Evolutionary conservation across 164 flowering plant genomes (phyloP).

Genomic region (Chloranthus sessilifolius): DNA sequence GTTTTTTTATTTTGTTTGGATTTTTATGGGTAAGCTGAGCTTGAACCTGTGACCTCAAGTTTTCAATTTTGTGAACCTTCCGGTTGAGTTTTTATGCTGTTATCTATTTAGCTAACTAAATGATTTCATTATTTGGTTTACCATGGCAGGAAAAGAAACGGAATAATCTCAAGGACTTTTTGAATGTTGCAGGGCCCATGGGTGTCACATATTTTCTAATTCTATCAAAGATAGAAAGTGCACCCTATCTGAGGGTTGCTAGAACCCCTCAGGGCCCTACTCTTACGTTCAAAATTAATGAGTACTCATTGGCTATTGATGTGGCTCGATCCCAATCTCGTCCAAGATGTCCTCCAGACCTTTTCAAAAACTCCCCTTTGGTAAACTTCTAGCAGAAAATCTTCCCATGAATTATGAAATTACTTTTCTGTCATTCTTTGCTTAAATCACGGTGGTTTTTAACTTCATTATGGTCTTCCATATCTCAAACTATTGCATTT

Average conservation of each 20-base stretch:
- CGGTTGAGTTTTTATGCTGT: no score
- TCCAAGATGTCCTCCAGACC: slow-evolving; percentile 84
- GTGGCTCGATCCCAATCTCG: slow-evolving; percentile 76
- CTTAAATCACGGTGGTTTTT: no score
- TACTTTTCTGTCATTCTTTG: no score
- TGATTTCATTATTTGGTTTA: slow-evolving; percentile 3
- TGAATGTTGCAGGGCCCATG: slow-evolving; percentile 97
- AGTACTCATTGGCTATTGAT: slow-evolving; percentile 80
- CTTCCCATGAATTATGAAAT: no score
- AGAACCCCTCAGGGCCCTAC: slow-evolving; percentile 97
- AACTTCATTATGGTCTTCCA: no score
- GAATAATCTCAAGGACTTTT: slow-evolving; percentile 74
- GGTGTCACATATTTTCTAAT: slow-evolving; percentile 94
- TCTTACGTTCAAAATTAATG: slow-evolving; percentile 74
- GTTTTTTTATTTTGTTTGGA: no score
- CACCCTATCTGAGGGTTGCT: slow-evolving; percentile 81
- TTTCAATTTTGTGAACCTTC: no score
- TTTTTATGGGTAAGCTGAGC: no score
- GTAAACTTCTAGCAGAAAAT: slow-evolving; percentile 39
- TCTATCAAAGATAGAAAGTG: slow-evolving; percentile 64
- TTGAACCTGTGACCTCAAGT: no score
- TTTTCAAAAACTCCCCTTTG: slow-evolving; percentile 80
- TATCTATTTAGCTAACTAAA: no score
- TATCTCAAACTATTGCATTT: no score
- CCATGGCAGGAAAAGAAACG: slow-evolving; percentile 81